Percentiles rank a stretch among this genome's conserved stretches.
These are phyloP conservation scores for Pyricularia sp. DNA, from an alignment of 2,329 filamentous ascomycete genomes.

Conservation along the genomic window DNA sequence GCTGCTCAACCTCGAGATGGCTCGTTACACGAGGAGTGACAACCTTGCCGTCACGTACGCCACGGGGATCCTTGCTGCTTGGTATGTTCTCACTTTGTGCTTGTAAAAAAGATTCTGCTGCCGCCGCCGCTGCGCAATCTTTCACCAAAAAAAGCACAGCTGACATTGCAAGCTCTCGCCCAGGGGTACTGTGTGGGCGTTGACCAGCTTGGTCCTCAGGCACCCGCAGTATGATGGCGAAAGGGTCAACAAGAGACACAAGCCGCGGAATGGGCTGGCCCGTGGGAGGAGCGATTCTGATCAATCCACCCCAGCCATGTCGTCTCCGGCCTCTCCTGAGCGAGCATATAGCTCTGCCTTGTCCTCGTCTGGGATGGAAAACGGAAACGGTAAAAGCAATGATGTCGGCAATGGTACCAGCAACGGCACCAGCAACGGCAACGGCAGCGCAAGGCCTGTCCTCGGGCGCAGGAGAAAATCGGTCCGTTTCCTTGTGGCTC, in stretches of 20 bases:
- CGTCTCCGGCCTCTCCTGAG: not conserved
- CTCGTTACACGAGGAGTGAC: constrained; percentile 33
- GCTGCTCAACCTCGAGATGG: constrained; percentile 32
- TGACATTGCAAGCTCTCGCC: not conserved
- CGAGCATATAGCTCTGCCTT: not conserved
- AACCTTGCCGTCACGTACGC: constrained; percentile 43
- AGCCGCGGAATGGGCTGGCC: not conserved
- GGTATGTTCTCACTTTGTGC: constrained; percentile 18
- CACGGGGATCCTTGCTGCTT: constrained; percentile 38
- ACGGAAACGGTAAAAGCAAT: not conserved
- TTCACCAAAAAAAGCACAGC: not conserved
- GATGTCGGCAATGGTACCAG: not conserved
- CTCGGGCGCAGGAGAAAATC: constrained; percentile 5
- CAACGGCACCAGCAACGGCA: not conserved
- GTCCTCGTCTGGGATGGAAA: not conserved
- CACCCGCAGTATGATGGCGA: constrained; percentile 47
- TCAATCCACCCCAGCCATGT: not conserved
- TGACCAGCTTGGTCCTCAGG: constrained; percentile 42
- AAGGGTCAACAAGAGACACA: constrained; percentile 26
- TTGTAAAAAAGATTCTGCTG: too few relatives aligned
- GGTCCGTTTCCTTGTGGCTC: constrained; percentile 4
- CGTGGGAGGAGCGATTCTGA: not conserved
- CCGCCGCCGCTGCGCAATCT: too few relatives aligned
- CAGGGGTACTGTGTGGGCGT: constrained; percentile 33
- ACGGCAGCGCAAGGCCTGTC: constrained; percentile 1